Conservation (phyloP, 192 early-diverging fungal species). For the Linnemannia zychae region DNA sequence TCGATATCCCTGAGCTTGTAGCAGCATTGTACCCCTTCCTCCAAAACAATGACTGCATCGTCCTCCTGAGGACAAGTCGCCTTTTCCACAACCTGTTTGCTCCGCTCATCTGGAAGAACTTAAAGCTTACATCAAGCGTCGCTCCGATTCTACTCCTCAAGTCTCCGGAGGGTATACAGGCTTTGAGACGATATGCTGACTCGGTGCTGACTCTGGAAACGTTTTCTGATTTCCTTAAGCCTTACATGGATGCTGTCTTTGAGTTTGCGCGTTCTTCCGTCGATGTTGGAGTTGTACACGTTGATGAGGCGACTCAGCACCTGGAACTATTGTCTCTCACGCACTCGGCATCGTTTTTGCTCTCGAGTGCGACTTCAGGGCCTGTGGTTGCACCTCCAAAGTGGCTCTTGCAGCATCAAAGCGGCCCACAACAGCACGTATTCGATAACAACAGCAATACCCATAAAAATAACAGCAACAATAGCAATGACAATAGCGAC, state of each 20-base stretch:
- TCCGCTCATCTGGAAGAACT: background rate
- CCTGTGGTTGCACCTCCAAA: background rate
- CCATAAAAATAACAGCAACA: too few species aligned
- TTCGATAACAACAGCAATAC: too few species aligned
- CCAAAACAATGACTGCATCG: background rate
- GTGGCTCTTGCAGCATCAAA: background rate
- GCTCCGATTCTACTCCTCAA: background rate
- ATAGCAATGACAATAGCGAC: background rate
- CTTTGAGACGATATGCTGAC: background rate
- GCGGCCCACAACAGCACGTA: too few species aligned
- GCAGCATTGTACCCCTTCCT: background rate
- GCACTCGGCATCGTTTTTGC: too few species aligned
- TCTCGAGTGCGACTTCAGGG: background rate
- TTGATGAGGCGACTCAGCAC: background rate
- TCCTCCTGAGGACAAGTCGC: background rate
- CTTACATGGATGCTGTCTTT: background rate
- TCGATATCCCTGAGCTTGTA: background rate
- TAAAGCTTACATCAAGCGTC: background rate
- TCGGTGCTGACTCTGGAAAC: background rate
- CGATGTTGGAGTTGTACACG: too few species aligned
- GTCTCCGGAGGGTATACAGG: background rate
- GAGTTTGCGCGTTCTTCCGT: background rate
- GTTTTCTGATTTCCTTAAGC: background rate
- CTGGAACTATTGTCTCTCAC: background rate
- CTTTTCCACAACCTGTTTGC: background rate